Conservation (phyloP, 2,329 filamentous ascomycete genomes). For the Microdochium paspali region DNA sequence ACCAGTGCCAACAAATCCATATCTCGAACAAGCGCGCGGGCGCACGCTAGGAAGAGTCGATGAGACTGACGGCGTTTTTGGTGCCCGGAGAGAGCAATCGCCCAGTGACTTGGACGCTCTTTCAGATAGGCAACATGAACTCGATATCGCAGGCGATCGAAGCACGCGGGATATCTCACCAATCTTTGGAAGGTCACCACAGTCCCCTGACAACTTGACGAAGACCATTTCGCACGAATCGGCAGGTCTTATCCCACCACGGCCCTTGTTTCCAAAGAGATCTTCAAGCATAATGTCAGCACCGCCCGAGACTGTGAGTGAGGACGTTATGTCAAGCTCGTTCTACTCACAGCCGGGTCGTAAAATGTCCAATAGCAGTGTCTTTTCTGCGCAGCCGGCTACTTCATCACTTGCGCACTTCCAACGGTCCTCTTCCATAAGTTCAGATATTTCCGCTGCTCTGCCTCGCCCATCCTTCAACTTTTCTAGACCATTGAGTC, state of each 20-base stretch:
- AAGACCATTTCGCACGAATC: slow-evolving; percentile 39
- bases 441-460: slow-evolving; percentile 66
- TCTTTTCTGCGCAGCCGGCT: slow-evolving; percentile 27
- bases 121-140: slow-evolving; percentile 8
- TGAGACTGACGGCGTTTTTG: slow-evolving; percentile 35
- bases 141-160: slow-evolving; percentile 20
- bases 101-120: slow-evolving; percentile 39
- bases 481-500: slow-evolving; percentile 84
- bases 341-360: slow-evolving; percentile 59
- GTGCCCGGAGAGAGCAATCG: slow-evolving; percentile 47
- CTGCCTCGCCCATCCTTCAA: slow-evolving; percentile 75
- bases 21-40: slow-evolving; percentile 29
- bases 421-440: slow-evolving; percentile 72
- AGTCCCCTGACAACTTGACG: slow-evolving; percentile 33
- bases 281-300: slow-evolving; percentile 54
- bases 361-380: slow-evolving; percentile 65
- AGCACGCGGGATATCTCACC: slow-evolving; percentile 25
- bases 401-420: slow-evolving; percentile 55
- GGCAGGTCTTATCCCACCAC: slow-evolving; percentile 40
- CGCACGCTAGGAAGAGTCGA: slow-evolving; percentile 27
- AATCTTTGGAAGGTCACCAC: slow-evolving; percentile 19
- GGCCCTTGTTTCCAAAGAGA: slow-evolving; percentile 37
- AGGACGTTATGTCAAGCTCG: slow-evolving; percentile 52
- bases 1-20: slow-evolving; percentile 33
- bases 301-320: slow-evolving; percentile 58